Evolutionary conservation across 1,284 basidiomycete species (phyloP), one percentile per base, ranked within the genome.

Genomic region (Tetrapyrgos nigripes): DNA sequence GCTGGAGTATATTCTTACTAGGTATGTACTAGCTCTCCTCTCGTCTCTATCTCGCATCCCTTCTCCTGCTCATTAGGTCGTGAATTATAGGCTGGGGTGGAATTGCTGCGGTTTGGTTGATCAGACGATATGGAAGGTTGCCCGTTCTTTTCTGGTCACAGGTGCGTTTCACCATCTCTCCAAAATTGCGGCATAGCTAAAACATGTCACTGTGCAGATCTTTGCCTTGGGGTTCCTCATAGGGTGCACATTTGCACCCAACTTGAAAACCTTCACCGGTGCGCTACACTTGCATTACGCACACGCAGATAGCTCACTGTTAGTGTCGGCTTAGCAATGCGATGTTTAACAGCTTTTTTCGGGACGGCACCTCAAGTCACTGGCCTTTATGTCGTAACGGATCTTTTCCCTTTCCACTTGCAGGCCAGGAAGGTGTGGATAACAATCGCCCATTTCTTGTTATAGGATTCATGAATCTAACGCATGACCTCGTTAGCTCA

Each of bases 371-470:
- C 88, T 4, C 89, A 90, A 71, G 86, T 88, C 50, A 88, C 86
- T 28, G 88, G 88, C 50, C 75, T 90, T 2, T 88, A 84, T 62
- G 73, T 88, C 19, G 80, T 89, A 59, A 84, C 85, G 4, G 89
- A 91, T 64, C 75, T 92, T 57, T 91, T 83, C 69, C 89, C 89
- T 1, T 91, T 91, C 77, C 89, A 92, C 63, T 73, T 88, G 23
- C 89, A 91, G 69, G 88, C 89, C 26, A 81, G 88, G 40, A 91
- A 89, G 79, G 85, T 82, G 31, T 21, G 23, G n/a, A 21, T 17
- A 35, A 33, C 8, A 14, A 33, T 33, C 8, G 31, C 14, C 31
- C 31, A 33, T 33, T 33, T 8, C 31, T 44, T 2, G 3, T 9
- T 45, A 23, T 23, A 26, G 13, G 19, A 14, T 45, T 24, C 14